phyloP scores from a whole-genome alignment of 2,329 filamentous ascomycete species.

The Hortaea sp. region DNA sequence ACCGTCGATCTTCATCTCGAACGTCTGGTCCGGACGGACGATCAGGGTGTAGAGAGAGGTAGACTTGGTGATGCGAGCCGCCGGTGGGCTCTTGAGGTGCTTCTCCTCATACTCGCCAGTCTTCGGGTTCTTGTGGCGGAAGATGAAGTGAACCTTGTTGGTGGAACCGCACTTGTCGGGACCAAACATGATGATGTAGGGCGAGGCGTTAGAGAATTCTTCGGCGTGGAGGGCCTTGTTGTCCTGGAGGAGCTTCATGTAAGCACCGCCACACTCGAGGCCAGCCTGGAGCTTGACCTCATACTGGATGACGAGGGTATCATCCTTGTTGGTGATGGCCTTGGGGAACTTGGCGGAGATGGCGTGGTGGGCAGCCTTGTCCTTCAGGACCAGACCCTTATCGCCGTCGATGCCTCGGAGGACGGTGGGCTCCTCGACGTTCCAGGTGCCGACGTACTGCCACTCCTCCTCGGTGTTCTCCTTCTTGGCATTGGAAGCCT shows the following conservation, averaged over 20 bases:
- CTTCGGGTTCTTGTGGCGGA: constrained; percentile 99
- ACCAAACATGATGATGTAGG: constrained; percentile 99
- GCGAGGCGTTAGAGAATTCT: constrained; percentile 94
- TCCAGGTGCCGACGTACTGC: constrained; percentile 95
- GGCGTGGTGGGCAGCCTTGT: constrained; percentile 93
- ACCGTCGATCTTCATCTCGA: constrained; percentile 83
- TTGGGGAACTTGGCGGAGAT: constrained; percentile 98
- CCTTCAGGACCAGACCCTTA: constrained; percentile 96
- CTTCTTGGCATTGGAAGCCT: constrained; percentile 94
- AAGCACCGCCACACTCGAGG: constrained; percentile 94
- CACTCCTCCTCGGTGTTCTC: constrained; percentile 79
- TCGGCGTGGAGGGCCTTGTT: constrained; percentile 95
- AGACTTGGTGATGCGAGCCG: constrained; percentile 82
- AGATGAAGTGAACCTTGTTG: constrained; percentile 97
- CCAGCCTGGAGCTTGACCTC: constrained; percentile 98
- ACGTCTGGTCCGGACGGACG: constrained; percentile 93
- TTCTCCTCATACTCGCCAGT: constrained; percentile 99
- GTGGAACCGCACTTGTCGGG: constrained; percentile 98
- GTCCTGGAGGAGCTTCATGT: constrained; percentile 97
- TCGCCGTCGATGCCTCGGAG: constrained; percentile 90
- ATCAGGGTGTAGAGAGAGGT: constrained; percentile 94
- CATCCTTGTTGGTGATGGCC: constrained; percentile 93
- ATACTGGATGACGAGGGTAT: constrained; percentile 95
- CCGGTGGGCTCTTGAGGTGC: constrained; percentile 76
- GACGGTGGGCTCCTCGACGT: constrained; percentile 84